Percentiles rank a stretch among this genome's conserved stretches.
Conservation (phyloP, 1,139 yeast genomes). For the Yamadazyma dendronema region DNA sequence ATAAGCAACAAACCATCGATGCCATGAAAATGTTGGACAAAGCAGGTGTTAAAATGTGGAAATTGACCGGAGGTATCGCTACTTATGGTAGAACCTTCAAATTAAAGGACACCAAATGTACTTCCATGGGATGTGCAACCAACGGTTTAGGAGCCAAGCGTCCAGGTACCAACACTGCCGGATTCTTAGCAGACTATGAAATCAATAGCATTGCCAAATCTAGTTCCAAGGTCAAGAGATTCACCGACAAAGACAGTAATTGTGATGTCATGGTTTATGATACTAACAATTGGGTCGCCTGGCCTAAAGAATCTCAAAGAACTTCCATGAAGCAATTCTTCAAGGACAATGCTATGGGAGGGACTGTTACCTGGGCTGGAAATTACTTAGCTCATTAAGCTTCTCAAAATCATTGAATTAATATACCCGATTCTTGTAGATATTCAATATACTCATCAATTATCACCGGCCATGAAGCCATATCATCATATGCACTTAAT, state of each 20-base stretch:
- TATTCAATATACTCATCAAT: conserved; percentile 82
- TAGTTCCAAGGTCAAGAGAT: conserved; percentile 11
- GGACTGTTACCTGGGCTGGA: conserved; percentile 16
- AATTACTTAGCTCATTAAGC: conserved; percentile 9
- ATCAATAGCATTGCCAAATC: conserved; percentile 11
- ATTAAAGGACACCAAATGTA: conserved; percentile 8
- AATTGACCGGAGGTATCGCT: conserved; percentile 20
- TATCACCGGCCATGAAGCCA: conserved; percentile 89
- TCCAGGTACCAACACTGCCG: conserved; percentile 9
- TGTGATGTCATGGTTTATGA: conserved; percentile 19
- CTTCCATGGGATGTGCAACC: conserved; percentile 2
- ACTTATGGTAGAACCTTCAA: conserved; percentile 17
- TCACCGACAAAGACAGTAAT: conserved; percentile 13
- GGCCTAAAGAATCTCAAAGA: conserved; percentile 16
- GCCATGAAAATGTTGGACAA: conserved; percentile 16
- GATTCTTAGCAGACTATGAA: conserved; percentile 15
- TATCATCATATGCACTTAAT: conserved; percentile 63
- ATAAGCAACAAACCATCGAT: conserved; percentile 9
- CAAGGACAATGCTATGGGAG: conserved; percentile 16
- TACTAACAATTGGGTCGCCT: conserved; percentile 17
- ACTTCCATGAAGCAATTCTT: conserved; percentile 10
- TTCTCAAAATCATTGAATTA: background rate
- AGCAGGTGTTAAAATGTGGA: conserved; percentile 18
- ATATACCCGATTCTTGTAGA: conserved; percentile 29
- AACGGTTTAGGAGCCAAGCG: conserved; percentile 7